Evolutionary conservation across 768 basidiomycete species (phyloP).

Genomic region (Rhizopogon rudus): DNA sequence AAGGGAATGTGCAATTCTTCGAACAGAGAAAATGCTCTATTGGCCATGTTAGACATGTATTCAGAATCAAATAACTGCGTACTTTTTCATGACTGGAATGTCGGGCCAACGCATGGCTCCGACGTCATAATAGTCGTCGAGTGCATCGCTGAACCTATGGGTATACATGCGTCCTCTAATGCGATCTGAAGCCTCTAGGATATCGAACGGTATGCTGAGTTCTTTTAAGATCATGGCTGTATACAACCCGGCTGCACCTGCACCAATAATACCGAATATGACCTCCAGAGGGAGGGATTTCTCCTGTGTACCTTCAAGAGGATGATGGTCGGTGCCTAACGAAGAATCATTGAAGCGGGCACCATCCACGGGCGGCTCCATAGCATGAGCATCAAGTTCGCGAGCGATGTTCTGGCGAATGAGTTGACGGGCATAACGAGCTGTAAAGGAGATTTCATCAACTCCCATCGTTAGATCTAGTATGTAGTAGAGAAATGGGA

Average conservation of each 20-base stretch:
- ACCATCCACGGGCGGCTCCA: too few species aligned
- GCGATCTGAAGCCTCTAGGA: conserved; percentile 12
- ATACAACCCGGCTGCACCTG: conserved; percentile 12
- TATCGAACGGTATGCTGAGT: conserved; percentile 13
- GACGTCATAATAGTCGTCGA: not conserved
- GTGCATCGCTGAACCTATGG: not conserved
- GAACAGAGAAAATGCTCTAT: too few species aligned
- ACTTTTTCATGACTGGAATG: too few species aligned
- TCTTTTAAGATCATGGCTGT: conserved; percentile 16
- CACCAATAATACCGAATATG: conserved; percentile 11
- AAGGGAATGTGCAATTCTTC: too few species aligned
- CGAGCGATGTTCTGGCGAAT: not conserved
- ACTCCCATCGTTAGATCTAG: not conserved
- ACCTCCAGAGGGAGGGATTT: not conserved
- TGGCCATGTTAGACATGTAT: too few species aligned
- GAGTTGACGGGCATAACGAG: not conserved
- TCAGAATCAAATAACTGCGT: too few species aligned
- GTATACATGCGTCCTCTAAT: conserved; percentile 18
- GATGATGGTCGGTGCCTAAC: not conserved
- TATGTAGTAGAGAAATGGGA: too few species aligned
- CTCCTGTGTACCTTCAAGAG: not conserved
- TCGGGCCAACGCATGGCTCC: not conserved
- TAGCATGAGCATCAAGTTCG: not conserved
- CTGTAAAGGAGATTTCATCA: not conserved
- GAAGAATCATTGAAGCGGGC: not conserved